Base-by-base conservation (phyloP, 805 yeast species). In the Naumovozyma baii region DNA sequence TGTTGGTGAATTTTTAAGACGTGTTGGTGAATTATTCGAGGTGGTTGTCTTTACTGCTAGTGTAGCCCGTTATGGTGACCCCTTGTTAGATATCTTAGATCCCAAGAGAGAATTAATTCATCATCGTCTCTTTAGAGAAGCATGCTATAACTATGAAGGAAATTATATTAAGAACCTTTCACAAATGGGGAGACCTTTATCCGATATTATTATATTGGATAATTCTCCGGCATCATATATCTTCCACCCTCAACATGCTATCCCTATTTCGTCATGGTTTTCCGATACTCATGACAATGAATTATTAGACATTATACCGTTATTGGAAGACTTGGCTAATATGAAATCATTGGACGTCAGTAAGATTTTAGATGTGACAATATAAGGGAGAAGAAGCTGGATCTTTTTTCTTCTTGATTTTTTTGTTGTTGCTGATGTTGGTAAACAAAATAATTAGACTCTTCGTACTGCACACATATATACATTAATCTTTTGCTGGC, bases 281-380 rank as follows among this genome's bases (percentile, higher is more conserved):
- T 83, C 95, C 50, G 98, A 90, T 64, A 78, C 92, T 22, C 97
- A 90, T 61, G 98, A 90, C 61, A 87, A 87, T 60, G 98, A 90
- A 68, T 70, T 90, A 52, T 64, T 83, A 46, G 97, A 88, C 63
- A 74, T 90, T 62, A 65, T 92, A 40, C 97, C 96, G 14, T 78
- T 90, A 45, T 69, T 90, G 49, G 84, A 84, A 59, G 96, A 90
- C 58, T 65, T 90, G 42, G 76, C 95, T 8, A 63, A 70, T 47
- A 59, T 70, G 10, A 70, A 70, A 32, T 95, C 90, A 42, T 81
- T 79, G 46, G 95, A 90, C 61, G 90, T 90, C 29, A 76, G 86
- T 33, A 61, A 79, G 46, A 88, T 88, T 37, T 72, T 90, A 54
- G 95, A 88, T 62, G 84, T 85, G 39, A 74, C 59, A 28, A 51